phyloP scores from a whole-genome alignment of 257 asterid genomes.

The Solanum tarapatanum region DNA sequence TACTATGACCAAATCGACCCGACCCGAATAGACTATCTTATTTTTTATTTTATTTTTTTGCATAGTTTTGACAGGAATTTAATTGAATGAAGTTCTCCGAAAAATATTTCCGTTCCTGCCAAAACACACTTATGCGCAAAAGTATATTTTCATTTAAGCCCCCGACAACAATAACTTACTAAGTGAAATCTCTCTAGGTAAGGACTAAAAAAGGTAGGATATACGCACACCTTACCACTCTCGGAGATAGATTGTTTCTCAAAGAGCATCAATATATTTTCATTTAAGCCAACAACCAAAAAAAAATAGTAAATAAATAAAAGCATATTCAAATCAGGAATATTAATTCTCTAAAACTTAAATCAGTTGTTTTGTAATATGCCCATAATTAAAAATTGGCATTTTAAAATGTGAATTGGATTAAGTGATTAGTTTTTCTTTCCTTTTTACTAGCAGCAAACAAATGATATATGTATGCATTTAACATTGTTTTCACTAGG shows the following conservation, averaged over 20 bases:
- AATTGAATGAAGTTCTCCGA: fast-evolving
- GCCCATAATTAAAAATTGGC: background rate
- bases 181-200: fast-evolving
- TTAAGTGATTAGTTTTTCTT: background rate
- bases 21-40: background rate
- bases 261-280: too few relatives aligned
- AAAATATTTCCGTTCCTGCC: too few relatives aligned
- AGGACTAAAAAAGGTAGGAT: fast-evolving
- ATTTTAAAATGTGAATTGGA: background rate
- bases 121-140: fast-evolving
- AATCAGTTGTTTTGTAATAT: background rate
- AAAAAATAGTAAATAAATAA: too few relatives aligned
- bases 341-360: background rate
- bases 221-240: too few relatives aligned
- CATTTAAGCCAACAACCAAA: background rate
- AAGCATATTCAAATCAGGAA: background rate
- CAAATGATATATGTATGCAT: background rate
- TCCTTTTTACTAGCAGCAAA: background rate
- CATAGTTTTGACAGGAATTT: background rate
- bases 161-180: fast-evolving
- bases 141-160: too few relatives aligned
- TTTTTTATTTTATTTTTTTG: too few relatives aligned
- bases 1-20: background rate
- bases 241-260: background rate
- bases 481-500: background rate